Base-by-base conservation (phyloP, 208 protist species). In the Trypanosoma grayi region DNA sequence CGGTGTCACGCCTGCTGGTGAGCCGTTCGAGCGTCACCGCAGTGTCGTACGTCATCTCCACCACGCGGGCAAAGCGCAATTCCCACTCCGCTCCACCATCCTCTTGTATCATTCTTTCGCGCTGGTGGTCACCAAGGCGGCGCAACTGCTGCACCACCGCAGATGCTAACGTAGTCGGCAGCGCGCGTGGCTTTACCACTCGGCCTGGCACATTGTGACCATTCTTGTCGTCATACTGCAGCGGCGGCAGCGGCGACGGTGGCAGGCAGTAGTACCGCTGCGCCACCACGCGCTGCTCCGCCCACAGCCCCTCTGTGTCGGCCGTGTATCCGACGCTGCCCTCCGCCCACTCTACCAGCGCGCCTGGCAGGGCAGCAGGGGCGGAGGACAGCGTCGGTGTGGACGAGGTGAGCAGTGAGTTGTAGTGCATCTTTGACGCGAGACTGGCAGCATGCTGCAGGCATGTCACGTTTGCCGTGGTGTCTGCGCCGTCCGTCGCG, bases 291-390 rank as follows among this genome's bases (percentile, higher is more conserved):
- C 65, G 67, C 75, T 86, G 73, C 64, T 92, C 85, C 28, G 59
- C 68, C 59, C 73, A 76, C 18, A 92, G 63, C 13, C 77, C 77
- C 14, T 73, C 70, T n/a, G 77, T 77, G 59, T 92, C 85, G 0
- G 58, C 20, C 0, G 85, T 89, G 66, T 82, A 82, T 33, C 81
- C 79, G 14, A 92, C 79, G 18, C 28, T 40, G 6, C 85, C 85
- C 20, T 65, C 34, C 8, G 37, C 46, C 81, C 85, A 92, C 73
- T 92, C 81, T 41, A 89, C 85, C 3, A 88, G 22, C 2, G 69
- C 77, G 5, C 73, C 81, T 24, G 43, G 51, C 3, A 60, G 40
- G 16, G 39, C 39, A 0, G 9, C 24, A 30, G 13, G 30, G 24
- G 36, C 33, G 39, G 52, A 24, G 20, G 53, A 31, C 1, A 52